Evolutionary conservation across 352 stramenopile genomes (phyloP).

Genomic region (Pythium vanterpoolii): DNA sequence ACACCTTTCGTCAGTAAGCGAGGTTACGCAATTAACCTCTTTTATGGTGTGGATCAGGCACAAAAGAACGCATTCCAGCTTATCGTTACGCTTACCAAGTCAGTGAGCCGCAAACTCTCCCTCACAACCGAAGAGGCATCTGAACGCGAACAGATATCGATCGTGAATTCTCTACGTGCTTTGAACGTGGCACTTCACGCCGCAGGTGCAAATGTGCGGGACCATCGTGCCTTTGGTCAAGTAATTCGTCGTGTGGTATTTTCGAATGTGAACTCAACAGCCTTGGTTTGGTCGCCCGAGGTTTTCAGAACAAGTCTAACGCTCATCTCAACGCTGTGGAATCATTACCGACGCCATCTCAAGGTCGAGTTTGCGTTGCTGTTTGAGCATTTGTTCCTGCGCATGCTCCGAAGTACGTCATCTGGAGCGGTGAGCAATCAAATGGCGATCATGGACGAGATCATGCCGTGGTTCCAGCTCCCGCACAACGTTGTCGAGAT

Average conservation of each 20-base stretch:
- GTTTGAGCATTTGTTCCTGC: conserved; percentile 80
- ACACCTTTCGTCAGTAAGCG: background rate
- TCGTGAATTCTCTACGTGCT: conserved; percentile 62
- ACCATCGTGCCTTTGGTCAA: conserved; percentile 68
- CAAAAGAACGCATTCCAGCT: conserved; percentile 74
- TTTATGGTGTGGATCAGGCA: conserved; percentile 28
- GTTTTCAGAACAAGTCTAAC: conserved; percentile 63
- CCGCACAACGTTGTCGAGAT: conserved; percentile 87
- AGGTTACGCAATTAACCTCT: background rate
- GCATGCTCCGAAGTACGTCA: conserved; percentile 56
- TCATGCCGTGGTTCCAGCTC: conserved; percentile 76
- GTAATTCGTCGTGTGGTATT: conserved; percentile 76
- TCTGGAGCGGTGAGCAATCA: conserved; percentile 51
- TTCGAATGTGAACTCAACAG: conserved; percentile 60
- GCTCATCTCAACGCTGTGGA: conserved; percentile 79
- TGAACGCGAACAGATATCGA: conserved; percentile 54
- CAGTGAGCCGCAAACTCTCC: conserved; percentile 51
- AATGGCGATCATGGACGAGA: conserved; percentile 74
- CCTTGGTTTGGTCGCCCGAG: conserved; percentile 49
- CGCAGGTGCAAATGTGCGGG: conserved; percentile 38
- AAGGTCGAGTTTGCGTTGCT: conserved; percentile 82
- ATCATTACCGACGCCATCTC: conserved; percentile 76
- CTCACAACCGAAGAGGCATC: conserved; percentile 26
- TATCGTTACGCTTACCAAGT: conserved; percentile 71
- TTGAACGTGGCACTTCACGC: conserved; percentile 71